phyloP scores from a whole-genome alignment of 805 yeast genomes.

The Schwanniomyces sp. region DNA sequence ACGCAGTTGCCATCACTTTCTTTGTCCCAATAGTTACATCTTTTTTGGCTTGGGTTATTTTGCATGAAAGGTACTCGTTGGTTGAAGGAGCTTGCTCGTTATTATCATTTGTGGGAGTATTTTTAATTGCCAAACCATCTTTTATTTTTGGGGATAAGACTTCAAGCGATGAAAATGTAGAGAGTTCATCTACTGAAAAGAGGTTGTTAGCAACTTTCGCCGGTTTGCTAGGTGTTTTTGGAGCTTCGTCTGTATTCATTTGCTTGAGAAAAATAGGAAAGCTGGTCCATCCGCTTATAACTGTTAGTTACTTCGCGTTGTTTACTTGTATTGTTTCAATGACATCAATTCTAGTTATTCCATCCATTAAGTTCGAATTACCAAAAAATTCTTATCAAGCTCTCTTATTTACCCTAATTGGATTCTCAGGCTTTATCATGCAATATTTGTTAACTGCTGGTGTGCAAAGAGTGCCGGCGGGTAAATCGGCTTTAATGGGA shows the following conservation, averaged over 20 bases:
- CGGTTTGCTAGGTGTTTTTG: constrained; percentile 66
- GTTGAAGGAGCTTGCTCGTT: constrained; percentile 70
- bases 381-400: constrained; percentile 69
- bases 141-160: constrained; percentile 57
- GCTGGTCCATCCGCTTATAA: constrained; percentile 74
- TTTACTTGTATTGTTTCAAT: constrained; percentile 56
- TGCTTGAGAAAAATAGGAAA: constrained; percentile 73
- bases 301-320: constrained; percentile 75
- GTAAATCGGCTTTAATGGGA: constrained; percentile 70
- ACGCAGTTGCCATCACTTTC: constrained; percentile 79
- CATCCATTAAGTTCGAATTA: constrained; percentile 56
- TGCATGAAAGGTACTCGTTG: constrained; percentile 65
- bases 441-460: constrained; percentile 82
- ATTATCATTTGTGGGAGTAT: constrained; percentile 70
- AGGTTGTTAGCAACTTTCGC: constrained; percentile 63
- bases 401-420: constrained; percentile 59
- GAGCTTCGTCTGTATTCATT: constrained; percentile 69
- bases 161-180: constrained; percentile 40
- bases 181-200: constrained; percentile 51
- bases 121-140: constrained; percentile 78
- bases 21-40: constrained; percentile 77
- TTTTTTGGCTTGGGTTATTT: constrained; percentile 62
- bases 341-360: constrained; percentile 51
- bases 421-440: constrained; percentile 78
- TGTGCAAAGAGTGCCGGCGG: constrained; percentile 75